A percentile compares a stretch with the other conserved stretches of the same genome.
Evolutionary conservation across 345 rosid genomes (phyloP).

Genomic region (Raphanus sativus): DNA sequence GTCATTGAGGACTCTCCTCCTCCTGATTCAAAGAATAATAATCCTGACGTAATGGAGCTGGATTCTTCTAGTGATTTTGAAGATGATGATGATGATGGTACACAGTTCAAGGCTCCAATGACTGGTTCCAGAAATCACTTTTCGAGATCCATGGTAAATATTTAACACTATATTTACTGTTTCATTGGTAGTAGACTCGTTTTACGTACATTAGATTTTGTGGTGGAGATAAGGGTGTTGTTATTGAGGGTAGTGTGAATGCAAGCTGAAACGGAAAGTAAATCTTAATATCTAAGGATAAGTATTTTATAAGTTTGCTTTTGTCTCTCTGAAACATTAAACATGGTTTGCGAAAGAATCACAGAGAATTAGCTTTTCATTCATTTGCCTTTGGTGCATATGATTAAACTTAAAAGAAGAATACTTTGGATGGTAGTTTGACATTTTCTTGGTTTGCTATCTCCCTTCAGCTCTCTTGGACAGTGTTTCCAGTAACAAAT

Average conservation of each 20-base stretch:
- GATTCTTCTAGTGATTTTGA: slow-evolving; percentile 63
- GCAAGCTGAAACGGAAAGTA: not conserved
- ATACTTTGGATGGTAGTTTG: not conserved
- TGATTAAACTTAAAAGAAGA: not conserved
- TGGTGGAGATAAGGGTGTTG: not conserved
- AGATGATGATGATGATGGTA: slow-evolving; percentile 37
- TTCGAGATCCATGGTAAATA: slow-evolving; percentile 50
- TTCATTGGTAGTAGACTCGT: slow-evolving; percentile 2
- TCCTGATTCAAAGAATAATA: slow-evolving; percentile 41
- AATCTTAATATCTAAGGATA: not conserved
- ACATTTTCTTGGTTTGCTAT: not conserved
- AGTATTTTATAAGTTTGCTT: not conserved
- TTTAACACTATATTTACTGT: slow-evolving; percentile 3
- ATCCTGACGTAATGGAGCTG: slow-evolving; percentile 47
- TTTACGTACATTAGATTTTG: not conserved
- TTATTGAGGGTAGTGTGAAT: not conserved
- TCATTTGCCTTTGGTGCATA: not conserved
- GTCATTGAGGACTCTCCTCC: slow-evolving; percentile 60
- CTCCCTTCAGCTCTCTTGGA: slow-evolving; percentile 7
- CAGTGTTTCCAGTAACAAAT: not conserved
- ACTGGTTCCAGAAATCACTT: slow-evolving; percentile 29
- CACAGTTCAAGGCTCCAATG: slow-evolving; percentile 23
- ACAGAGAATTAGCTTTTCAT: not conserved
- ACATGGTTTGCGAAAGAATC: slow-evolving; percentile 1
- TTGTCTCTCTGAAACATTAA: not conserved